Base-by-base conservation (phyloP, 768 basidiomycete genomes). In the Leucocoprinus sp. region DNA sequence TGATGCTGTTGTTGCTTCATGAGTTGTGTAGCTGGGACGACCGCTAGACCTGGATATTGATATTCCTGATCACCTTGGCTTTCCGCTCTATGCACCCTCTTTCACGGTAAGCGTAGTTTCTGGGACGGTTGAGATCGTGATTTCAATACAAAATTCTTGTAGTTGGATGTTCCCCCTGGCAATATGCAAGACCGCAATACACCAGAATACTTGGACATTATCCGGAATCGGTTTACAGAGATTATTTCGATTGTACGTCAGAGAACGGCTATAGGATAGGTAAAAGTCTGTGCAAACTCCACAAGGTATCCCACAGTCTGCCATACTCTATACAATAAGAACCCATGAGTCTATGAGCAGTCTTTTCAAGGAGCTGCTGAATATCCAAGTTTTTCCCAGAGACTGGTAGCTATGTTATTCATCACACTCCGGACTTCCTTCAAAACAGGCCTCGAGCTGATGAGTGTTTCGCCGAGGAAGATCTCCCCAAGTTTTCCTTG, bases 61-160 rank as follows among this genome's bases (percentile, higher is more conserved):
- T 18, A 87, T 93, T 22, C 91, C 90, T 9, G 85, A 91, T 48
- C 88, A 92, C 57, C 60, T 64, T 1, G 71, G 70, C 2, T 91
- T 89, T 54, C 81, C 82, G 0, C 54, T 75, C 14, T 93, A 90
- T 56, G 80, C 69, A 8, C 91, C 90, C 0, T 84, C 84, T 0
- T 93, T 93, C 58, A 83, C 78, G 1, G 68, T 68, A 42, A 37
- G 64, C 54, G 3, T 14, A 14, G 8, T 14, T 27, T 27, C 23
- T 15, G 38, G 27, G 15, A 12, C 14, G 19, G 4, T 8, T 28
- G 31, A 18, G 12, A 24, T 6, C 23, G 37, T 39, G 9, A 37
- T 31, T 22, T 11, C 31, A 23, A 27, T 4, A 6, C 14, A n/a
- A 23, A 26, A 28, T 33, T 14, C 24, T 14, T 7, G 15, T 29